Conservation (phyloP, 2,329 filamentous ascomycete genomes). For the Fusarium sp. region DNA sequence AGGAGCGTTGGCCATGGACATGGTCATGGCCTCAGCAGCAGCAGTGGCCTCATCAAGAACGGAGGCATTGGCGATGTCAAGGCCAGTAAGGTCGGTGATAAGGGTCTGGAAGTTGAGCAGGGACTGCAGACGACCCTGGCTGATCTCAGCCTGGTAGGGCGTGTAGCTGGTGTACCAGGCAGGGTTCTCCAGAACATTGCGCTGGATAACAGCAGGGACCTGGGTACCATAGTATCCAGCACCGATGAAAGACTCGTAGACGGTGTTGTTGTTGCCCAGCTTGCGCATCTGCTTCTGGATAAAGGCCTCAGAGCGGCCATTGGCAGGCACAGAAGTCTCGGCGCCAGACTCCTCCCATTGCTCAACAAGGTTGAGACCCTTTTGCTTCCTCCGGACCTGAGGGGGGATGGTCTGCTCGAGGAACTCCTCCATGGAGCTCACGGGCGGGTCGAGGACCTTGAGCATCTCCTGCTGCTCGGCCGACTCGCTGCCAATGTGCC, state of each 20-base stretch:
- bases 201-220: slow-evolving; percentile 89
- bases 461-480: slow-evolving; percentile 81
- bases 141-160: slow-evolving; percentile 97
- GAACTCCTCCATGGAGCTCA: slow-evolving; percentile 81
- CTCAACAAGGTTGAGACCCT: slow-evolving; percentile 44
- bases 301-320: slow-evolving; percentile 45
- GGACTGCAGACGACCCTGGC: slow-evolving; percentile 91
- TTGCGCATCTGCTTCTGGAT: slow-evolving; percentile 70
- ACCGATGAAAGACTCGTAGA: slow-evolving; percentile 80
- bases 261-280: slow-evolving; percentile 49
- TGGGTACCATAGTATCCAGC: slow-evolving; percentile 88
- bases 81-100: slow-evolving; percentile 86
- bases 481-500: slow-evolving; percentile 86
- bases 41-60: slow-evolving; percentile 92
- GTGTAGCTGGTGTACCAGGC: slow-evolving; percentile 99
- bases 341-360: slow-evolving; percentile 43
- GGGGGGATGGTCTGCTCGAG: slow-evolving; percentile 84
- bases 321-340: slow-evolving; percentile 36
- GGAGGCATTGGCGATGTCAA: slow-evolving; percentile 91
- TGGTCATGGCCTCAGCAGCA: slow-evolving; percentile 94
- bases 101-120: slow-evolving; percentile 96
- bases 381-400: slow-evolving; percentile 66
- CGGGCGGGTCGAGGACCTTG: slow-evolving; percentile 80
- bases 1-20: slow-evolving; percentile 77
- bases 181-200: slow-evolving; percentile 92